Evolutionary conservation across 2,329 filamentous ascomycete species (phyloP), one percentile per base, ranked within the genome.

Genomic region (Cytospora leucostoma): DNA sequence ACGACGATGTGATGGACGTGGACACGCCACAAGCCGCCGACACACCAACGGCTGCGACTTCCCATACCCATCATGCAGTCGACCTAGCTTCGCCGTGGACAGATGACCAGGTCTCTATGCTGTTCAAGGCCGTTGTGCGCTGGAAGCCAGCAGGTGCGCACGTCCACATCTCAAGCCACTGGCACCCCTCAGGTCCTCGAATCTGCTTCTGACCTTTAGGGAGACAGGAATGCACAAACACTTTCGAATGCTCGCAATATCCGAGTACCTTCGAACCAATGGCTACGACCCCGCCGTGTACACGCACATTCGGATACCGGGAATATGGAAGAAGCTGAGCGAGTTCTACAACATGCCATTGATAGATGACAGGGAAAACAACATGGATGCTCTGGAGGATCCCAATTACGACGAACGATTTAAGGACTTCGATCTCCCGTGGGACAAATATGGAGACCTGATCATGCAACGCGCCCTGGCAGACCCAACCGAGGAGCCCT

Each of bases 111-210:
- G 90, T 96, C 68, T 93, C 92, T 1, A 93, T 92, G 49, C 82
- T 99, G 0, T 92, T 97, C 78, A 97, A 97, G 74, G 92, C 88
- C 59, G 89, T 98, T 68, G 93, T 98, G 68, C 85, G 88, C 73
- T 97, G 91, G 90, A 99, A 99, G 74, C 95, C 95, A n/a, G 94
- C 94, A 49, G 94, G 93, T 92, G 73, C 19, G 69, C 50, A 40
- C 13, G 44, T n/a, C 17, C n/a, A 19, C 44, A 11, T 12, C 54
- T 17, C 35, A 17, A 34, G 19, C 32, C 21, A 32, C 15, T n/a
- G 47, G 19, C 21, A 17, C 15, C 10, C 11, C 12, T 35, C n/a
- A 53, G 37, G 50, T 34, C 40, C 5, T 19, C 21, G 50, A 60
- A 59, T 65, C 52, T 63, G 49, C 44, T 38, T 33, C 50, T 60